Evolutionary conservation across 2,329 filamentous ascomycete species (phyloP), one percentile per base, ranked within the genome.

Genomic region (Teratosphaeria pseudoeucalypti): DNA sequence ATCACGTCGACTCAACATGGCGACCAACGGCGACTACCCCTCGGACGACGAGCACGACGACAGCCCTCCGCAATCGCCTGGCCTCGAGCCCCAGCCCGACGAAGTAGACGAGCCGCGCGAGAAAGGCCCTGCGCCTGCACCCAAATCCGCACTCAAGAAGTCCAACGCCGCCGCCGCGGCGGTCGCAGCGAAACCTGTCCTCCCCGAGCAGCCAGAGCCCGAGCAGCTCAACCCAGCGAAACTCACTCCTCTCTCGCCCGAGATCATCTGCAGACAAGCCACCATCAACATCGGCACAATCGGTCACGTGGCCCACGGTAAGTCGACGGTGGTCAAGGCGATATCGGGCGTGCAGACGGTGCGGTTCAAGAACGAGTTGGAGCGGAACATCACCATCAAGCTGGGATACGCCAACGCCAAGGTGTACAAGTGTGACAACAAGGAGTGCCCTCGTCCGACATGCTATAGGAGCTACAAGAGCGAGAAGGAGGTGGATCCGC

Each of bases 311-410:
- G 94, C 94, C 73, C 92, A 97, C 88, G 92, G 92, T 74, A 97
- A 97, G 77, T 96, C 90, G 63, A 99, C 94, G 26, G 94, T 99
- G 56, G 94, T 99, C 70, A 99, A 99, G 83, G 94, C 94, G 70
- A 97, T 99, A 71, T 97, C 94, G 1, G 94, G 94, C 64, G 94
- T 99, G 65, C 94, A 99, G 83, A 99, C 94, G 19, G 94, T 99
- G 73, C 86, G 94, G 68, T 99, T 99, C 83, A 99, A 99, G 88
- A 99, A 97, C 81, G 94, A 99, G 79, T 80, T 96, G 78, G 95
- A 97, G 79, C 85, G 94, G 73, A 99, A 99, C 77, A 99, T 99
- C 73, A 99, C 94, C 71, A 99, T 99, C 82, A 99, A 99, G 85
- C 85, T 99, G 71, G 94, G 94, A 75, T 99, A 99, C 76, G 94